A percentile compares a stretch with the other conserved stretches of the same genome.
These are phyloP conservation scores for Hypocreales sp. DNA, from an alignment of 2,329 filamentous ascomycete species.

Conservation along the genomic window DNA sequence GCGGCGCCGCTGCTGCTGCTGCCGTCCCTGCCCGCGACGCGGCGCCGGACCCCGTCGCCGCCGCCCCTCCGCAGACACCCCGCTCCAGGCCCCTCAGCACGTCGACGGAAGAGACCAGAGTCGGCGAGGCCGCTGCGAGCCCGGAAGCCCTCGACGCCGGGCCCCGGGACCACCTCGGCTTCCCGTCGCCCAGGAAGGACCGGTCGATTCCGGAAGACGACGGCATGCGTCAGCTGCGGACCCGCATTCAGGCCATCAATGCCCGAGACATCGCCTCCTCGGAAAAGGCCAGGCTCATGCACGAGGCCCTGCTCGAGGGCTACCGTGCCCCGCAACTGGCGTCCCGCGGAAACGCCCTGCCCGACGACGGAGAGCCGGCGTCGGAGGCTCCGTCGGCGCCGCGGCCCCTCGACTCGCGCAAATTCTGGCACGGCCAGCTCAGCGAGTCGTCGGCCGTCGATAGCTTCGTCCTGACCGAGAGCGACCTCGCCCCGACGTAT, in stretches of 20 bases:
- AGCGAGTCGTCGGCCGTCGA: conserved; percentile 22
- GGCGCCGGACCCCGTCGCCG: conserved; percentile 2
- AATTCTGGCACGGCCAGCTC: conserved; percentile 39
- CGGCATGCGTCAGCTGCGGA: conserved; percentile 54
- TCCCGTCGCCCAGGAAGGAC: conserved; percentile 14
- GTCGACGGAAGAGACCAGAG: conserved; percentile 18
- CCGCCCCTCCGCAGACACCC: conserved; percentile 9
- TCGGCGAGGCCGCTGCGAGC: conserved; percentile 12
- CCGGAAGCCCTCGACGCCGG: conserved; percentile 8
- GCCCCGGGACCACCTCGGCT: conserved; percentile 17
- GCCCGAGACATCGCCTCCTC: conserved; percentile 36
- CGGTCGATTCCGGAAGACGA: conserved; percentile 55
- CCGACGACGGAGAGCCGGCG: conserved; percentile 6
- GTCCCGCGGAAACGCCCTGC: conserved; percentile 3
- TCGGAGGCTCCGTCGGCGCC: conserved; percentile 8
- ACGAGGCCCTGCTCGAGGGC: conserved; percentile 53
- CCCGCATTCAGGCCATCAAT: conserved; percentile 54
- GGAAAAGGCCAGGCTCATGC: conserved; percentile 59
- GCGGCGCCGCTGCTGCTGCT: too few relatives aligned
- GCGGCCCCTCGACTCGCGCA: conserved; percentile 36
- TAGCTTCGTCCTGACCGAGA: conserved; percentile 35
- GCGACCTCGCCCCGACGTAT: conserved; percentile 54
- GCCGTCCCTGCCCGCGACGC: conserved; percentile 7
- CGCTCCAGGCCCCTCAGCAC: conserved; percentile 15
- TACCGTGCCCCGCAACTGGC: conserved; percentile 30